These are phyloP conservation scores for Diaporthe ilicicola DNA, from an alignment of 2,329 filamentous ascomycete species.

Conservation along the genomic window DNA sequence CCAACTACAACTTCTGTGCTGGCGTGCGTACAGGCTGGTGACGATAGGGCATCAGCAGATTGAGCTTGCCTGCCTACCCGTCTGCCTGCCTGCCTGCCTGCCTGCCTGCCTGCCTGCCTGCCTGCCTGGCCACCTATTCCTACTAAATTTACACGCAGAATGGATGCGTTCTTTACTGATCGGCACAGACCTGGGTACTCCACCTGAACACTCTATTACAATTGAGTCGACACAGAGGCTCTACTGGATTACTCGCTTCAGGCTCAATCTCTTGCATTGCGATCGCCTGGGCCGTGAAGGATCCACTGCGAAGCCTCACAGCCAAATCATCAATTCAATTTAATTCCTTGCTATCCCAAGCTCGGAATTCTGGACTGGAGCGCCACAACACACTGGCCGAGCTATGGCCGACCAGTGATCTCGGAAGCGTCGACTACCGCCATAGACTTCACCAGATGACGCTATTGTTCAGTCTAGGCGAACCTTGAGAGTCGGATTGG, in stretches of 20 bases:
- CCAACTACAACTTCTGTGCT: not conserved
- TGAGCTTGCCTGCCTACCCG: not conserved
- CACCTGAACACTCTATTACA: too few relatives aligned
- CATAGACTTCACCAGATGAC: not conserved
- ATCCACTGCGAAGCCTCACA: not conserved
- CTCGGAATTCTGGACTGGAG: not conserved
- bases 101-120: not conserved
- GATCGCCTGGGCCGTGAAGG: not conserved
- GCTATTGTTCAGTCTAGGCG: slow-evolving; percentile 1
- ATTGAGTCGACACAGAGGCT: not conserved
- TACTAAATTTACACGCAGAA: not conserved
- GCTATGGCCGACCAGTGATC: not conserved
- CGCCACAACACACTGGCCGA: not conserved
- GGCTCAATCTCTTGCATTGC: not conserved
- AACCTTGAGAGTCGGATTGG: slow-evolving; percentile 17
- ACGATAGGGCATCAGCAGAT: too few relatives aligned
- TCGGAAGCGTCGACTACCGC: not conserved
- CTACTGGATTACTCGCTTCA: not conserved
- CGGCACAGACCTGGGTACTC: not conserved
- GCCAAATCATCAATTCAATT: not conserved
- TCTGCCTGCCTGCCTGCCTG: too few relatives aligned
- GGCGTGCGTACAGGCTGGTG: not conserved
- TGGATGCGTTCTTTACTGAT: too few relatives aligned
- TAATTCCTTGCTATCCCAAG: not conserved
- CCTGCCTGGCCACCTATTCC: not conserved